phyloP scores from a whole-genome alignment of 2,329 filamentous ascomycete species.

The Gaeumannomyces tritici region DNA sequence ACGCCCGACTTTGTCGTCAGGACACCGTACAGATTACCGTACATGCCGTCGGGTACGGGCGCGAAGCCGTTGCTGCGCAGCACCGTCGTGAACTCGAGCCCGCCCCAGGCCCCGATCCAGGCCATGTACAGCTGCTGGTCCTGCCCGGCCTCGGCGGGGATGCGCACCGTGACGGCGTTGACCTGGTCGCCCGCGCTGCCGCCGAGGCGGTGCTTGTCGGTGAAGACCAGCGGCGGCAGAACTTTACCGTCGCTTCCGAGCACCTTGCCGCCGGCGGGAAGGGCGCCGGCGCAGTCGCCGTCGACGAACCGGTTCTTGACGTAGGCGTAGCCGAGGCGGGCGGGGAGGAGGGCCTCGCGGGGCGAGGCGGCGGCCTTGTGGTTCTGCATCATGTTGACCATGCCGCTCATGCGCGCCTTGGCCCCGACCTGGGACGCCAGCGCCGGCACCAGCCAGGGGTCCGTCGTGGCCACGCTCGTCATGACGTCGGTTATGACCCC shows the following conservation, averaged over 20 bases:
- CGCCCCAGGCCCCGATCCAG: conserved; percentile 27
- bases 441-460: conserved; percentile 22
- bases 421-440: conserved; percentile 22
- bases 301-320: conserved; percentile 18
- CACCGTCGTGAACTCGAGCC: conserved; percentile 19
- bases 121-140: conserved; percentile 18
- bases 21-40: conserved; percentile 24
- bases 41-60: conserved; percentile 20
- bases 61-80: conserved; percentile 11
- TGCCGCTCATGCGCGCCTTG: conserved; percentile 22
- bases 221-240: conserved; percentile 15
- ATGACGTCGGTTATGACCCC: conserved; percentile 20
- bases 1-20: conserved; percentile 17
- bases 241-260: conserved; percentile 7
- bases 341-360: conserved; percentile 22
- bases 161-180: conserved; percentile 13
- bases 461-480: conserved; percentile 15
- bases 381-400: conserved; percentile 29
- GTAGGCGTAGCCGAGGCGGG: conserved; percentile 21
- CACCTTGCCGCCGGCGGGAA: conserved; percentile 8
- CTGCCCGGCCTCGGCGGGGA: conserved; percentile 8
- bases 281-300: conserved; percentile 14
- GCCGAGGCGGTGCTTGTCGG: conserved; percentile 9
- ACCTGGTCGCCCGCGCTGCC: conserved; percentile 5
- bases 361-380: conserved; percentile 20